Percentiles rank a stretch among this genome's conserved stretches.
phyloP scores from a whole-genome alignment of 257 asterid genomes.

The Solanum medicagineum region DNA sequence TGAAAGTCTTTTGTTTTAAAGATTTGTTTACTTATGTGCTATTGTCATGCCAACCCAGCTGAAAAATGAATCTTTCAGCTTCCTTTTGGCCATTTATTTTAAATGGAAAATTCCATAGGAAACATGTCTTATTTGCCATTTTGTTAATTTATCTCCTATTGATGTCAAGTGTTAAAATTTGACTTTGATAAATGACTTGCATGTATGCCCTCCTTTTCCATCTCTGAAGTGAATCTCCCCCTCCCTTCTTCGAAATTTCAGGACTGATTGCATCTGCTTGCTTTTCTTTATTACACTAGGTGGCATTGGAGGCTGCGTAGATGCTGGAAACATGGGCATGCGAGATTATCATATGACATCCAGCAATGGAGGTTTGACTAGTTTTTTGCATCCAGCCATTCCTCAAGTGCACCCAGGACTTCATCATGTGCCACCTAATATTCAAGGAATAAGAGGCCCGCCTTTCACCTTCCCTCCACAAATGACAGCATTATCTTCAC shows the following conservation, averaged over 20 bases:
- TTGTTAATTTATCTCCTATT: neutral
- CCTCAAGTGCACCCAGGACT: constrained; percentile 41
- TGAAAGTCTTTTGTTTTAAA: neutral
- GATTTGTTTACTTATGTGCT: neutral
- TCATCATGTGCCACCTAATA: constrained; percentile 34
- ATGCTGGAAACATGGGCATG: constrained; percentile 30
- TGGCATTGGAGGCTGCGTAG: constrained; percentile 29
- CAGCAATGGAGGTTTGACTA: constrained; percentile 23
- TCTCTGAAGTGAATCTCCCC: neutral
- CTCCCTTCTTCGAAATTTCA: neutral
- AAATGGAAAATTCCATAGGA: neutral
- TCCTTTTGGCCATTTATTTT: neutral
- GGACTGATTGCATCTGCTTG: neutral
- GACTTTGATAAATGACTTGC: neutral
- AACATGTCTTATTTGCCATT: neutral
- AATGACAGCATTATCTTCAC: constrained; percentile 40
- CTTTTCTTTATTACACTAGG: constrained; percentile 1
- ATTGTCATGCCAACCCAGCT: neutral
- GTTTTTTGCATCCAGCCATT: constrained; percentile 34
- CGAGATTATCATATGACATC: constrained; percentile 42
- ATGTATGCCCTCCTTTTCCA: neutral
- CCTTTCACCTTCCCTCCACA: constrained; percentile 39
- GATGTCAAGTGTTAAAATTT: neutral
- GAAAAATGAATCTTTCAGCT: neutral
- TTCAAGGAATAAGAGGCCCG: constrained; percentile 46